Base-by-base conservation (phyloP, 768 basidiomycete genomes). In the Agaricus subrufescens region DNA sequence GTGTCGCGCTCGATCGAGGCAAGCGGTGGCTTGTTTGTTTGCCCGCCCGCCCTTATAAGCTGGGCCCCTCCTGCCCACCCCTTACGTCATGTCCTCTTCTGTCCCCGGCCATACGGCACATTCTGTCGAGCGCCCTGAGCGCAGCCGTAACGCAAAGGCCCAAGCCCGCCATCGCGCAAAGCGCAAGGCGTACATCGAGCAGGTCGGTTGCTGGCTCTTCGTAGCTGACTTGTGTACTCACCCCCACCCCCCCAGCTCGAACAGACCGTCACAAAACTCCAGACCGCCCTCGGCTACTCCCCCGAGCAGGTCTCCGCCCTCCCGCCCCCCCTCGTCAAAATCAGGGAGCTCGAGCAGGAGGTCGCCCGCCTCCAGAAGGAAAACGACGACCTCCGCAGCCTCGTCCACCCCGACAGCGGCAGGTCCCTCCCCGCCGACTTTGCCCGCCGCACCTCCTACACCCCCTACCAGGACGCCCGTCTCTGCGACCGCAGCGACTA, bases 81-180 rank as follows among this genome's bases (percentile, higher is more conserved):
- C 62, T 78, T 79, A 81, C 78, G 78, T 79, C 66, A 77, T 75
- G 67, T 68, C 84, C 80, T 82, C 83, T 68, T 80, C 81, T 69
- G 73, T 80, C 67, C 76, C 77, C 61, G 72, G 75, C 67, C 76
- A 81, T 75, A 73, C 81, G 73, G 75, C 71, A 70, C 73, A 74
- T 67, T 51, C 52, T 49, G 57, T 76, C 65, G 85, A 87, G 72
- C 82, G 82, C 68, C 87, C 87, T 76, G 87, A 89, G 73, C 85
- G 87, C 63, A 88, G 86, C 80, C 86, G 89, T 76, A 91, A 91
- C 75, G 88, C 87, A 52, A 87, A 86, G 71, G 91, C 91, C 9
- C 91, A 94, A 74, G 91, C 91, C 37, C 77, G 91, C 63, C 91
- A 94, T 77, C 84, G 91, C 58, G 91, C 91, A 68, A 94, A 94